phyloP scores from a whole-genome alignment of 495 filamentous ascomycete genomes.

The Penicillium simplicissimum region DNA sequence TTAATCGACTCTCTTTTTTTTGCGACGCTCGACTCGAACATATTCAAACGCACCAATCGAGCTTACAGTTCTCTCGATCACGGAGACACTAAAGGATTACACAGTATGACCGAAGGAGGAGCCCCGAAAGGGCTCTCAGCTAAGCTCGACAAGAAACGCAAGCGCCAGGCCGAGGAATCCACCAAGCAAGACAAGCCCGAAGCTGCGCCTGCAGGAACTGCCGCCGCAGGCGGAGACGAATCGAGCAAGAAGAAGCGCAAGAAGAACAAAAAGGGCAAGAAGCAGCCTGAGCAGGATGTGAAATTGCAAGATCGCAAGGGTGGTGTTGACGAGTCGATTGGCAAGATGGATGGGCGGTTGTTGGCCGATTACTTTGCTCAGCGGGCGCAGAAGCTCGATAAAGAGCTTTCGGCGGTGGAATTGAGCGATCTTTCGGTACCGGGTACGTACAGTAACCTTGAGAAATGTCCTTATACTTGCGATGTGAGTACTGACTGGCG shows the following conservation, averaged over 20 bases:
- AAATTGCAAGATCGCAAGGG: constrained; percentile 56
- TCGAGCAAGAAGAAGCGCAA: constrained; percentile 48
- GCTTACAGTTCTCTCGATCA: not conserved
- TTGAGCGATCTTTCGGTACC: constrained; percentile 79
- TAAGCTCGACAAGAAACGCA: constrained; percentile 53
- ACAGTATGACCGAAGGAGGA: constrained; percentile 25
- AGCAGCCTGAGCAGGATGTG: constrained; percentile 52
- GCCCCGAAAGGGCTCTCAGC: constrained; percentile 32
- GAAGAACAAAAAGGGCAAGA: constrained; percentile 56
- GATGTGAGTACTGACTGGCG: constrained; percentile 15
- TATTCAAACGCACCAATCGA: constrained; percentile 9
- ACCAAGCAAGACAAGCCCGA: constrained; percentile 35
- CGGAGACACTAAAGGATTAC: not conserved
- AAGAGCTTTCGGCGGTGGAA: constrained; percentile 77
- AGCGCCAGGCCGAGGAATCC: constrained; percentile 50
- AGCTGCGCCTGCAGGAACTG: constrained; percentile 25
- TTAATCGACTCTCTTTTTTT: constrained; percentile 22
- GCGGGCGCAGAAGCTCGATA: constrained; percentile 72
- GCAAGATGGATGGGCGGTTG: constrained; percentile 75
- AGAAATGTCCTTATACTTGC: not conserved
- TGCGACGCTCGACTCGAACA: constrained; percentile 16
- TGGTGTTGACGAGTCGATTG: constrained; percentile 80
- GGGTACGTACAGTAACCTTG: constrained; percentile 51
- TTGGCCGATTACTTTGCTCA: constrained; percentile 87
- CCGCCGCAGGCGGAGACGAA: constrained; percentile 25